Base-by-base conservation (phyloP, 352 stramenopile species). In the Thalassiosira ordinaria region DNA sequence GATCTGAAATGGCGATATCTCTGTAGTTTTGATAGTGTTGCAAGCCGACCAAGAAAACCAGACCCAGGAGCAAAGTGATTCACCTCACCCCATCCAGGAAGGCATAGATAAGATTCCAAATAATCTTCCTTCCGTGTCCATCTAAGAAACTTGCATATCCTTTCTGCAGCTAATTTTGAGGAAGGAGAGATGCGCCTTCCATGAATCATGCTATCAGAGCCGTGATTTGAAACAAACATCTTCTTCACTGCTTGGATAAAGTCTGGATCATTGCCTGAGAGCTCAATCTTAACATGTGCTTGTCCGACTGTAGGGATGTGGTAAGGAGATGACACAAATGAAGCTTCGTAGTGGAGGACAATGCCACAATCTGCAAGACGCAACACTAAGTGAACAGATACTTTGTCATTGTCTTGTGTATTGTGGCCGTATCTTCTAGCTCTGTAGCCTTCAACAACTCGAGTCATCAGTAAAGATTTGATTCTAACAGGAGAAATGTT, bases 251-350 rank as follows among this genome's bases (percentile, higher is more conserved):
- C 66, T 53, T 91, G 80, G 22, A 94, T 79, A 47, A 93, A 91
- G 27, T 89, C 82, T 9, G 3, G 20, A 55, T 86, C 62, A 46
- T 89, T 67, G 26, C 87, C 89, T 29, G 80, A 91, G 20, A 94
- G 65, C 66, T 91, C 86, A 37, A 94, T 78, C 51, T 94, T 93
- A 26, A 94, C 81, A 55, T 93, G 75, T 13, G 89, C 89, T 18
- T 80, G 80, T n/a, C 89, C 89, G 8, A 93, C 80, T 35, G 78
- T 85, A n/a, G 86, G 74, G 37, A 82, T 74, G 31, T 89, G 73
- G 66, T 74, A 79, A 0, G 82, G 77, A 16, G 87, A 86, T 41
- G 87, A 81, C 22, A 87, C 84, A 85, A 92, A 94, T 9, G 80
- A 89, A 14, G 89, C 52, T 69, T 94, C 89, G 46, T 94, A 94